Base-by-base conservation (phyloP, 1,284 basidiomycete species). In the Golubevia pallescens region DNA sequence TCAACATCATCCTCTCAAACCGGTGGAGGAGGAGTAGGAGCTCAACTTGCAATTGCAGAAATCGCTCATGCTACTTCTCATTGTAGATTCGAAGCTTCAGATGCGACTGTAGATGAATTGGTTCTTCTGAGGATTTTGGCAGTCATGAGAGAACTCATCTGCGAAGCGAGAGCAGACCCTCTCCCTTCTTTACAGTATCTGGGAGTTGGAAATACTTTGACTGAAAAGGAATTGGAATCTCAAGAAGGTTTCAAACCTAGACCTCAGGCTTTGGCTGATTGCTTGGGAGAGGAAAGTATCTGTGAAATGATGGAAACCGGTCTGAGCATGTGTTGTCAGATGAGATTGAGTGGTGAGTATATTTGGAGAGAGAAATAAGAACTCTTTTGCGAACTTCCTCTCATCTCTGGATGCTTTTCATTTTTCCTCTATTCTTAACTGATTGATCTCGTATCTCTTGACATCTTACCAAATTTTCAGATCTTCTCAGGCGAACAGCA, bases 261-360 rank as follows among this genome's bases (percentile, higher is more conserved):
- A 38, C 34, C 34, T 38, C 34, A 38, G 10, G 34, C 66, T 3
- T 68, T 84, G 10, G 81, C 78, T 7, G 76, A 84, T 57, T 64
- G 67, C 58, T 75, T 85, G 7, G 70, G 78, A 42, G 79, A 85
- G 58, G 80, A 82, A 61, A 75, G 78, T 67, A 74, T 85, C 52
- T 85, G 82, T 67, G 82, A 85, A 65, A 79, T 85, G 76, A 80
- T 85, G 77, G 82, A 85, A 68, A 85, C 82, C 19, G 81, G 77
- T n/a, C 62, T 85, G 10, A 84, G 80, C 69, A 85, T 85, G 81
- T 81, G 81, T 66, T 85, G 80, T 61, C 82, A 85, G 67, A 82
- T 75, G 21, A 69, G 82, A 1, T 74, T 85, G 2, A 77, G 75
- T 57, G 65, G 67, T 69, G 57, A 55, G 64, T 66, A 13, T 24